Percentiles rank a stretch among this genome's conserved stretches.
Evolutionary conservation across 805 yeast species (phyloP).

Genomic region (Pichia heedii): DNA sequence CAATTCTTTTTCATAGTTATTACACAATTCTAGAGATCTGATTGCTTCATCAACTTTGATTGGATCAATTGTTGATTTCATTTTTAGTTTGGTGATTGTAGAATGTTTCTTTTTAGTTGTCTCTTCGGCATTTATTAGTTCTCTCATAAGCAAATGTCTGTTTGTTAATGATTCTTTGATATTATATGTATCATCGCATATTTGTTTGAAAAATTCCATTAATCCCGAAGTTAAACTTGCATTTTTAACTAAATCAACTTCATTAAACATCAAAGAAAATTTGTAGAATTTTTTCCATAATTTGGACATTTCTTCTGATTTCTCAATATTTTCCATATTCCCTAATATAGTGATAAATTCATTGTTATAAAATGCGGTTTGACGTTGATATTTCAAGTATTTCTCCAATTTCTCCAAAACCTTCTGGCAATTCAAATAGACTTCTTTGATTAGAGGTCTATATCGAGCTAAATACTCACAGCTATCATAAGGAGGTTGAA

Average conservation of each 20-base stretch:
- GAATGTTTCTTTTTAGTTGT: conserved; percentile 62
- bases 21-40: conserved; percentile 66
- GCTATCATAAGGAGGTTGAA: conserved; percentile 87
- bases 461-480: conserved; percentile 71
- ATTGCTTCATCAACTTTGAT: conserved; percentile 86
- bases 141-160: conserved; percentile 88
- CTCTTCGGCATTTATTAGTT: conserved; percentile 68
- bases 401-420: conserved; percentile 45
- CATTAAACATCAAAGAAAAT: conserved; percentile 62
- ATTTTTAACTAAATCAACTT: conserved; percentile 62
- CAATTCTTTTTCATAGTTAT: conserved; percentile 64
- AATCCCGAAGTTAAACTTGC: conserved; percentile 64
- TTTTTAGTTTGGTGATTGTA: conserved; percentile 62
- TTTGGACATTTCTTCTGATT: conserved; percentile 59
- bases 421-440: conserved; percentile 52
- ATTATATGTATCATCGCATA: conserved; percentile 69
- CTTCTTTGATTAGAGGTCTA: conserved; percentile 75
- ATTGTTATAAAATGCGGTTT: conserved; percentile 31
- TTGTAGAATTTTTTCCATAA: conserved; percentile 77
- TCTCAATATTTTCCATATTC: conserved; percentile 34
- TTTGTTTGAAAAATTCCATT: conserved; percentile 61
- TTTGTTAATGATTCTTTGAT: conserved; percentile 91
- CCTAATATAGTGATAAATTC: conserved; percentile 40
- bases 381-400: conserved; percentile 49
- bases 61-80: conserved; percentile 70